These are phyloP conservation scores for Baorangia bicolor DNA, from an alignment of 768 basidiomycete species.

Conservation along the genomic window DNA sequence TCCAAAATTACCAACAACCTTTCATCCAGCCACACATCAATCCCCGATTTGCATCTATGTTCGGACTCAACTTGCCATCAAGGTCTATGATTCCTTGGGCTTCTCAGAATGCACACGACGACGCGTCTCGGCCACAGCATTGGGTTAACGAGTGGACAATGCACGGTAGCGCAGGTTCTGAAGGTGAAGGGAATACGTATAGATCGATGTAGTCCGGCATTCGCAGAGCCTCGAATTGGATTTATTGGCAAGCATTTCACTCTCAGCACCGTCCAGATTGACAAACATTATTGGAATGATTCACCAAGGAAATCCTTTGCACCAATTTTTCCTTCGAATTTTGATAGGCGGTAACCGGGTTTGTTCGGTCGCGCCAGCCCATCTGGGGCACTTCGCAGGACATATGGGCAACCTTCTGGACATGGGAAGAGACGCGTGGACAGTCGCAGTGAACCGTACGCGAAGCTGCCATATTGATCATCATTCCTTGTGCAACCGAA, in stretches of 20 bases:
- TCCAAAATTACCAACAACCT: slow-evolving; percentile 21
- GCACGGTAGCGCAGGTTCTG: slow-evolving; percentile 26
- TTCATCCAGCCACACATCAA: slow-evolving; percentile 83
- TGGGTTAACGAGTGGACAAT: slow-evolving; percentile 43
- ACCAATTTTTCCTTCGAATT: background rate
- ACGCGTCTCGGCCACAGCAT: slow-evolving; percentile 7
- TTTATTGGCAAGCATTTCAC: slow-evolving; percentile 15
- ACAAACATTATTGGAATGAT: background rate
- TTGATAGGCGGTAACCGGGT: background rate
- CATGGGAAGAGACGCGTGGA: background rate
- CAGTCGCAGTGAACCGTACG: background rate
- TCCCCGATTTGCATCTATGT: slow-evolving; percentile 69
- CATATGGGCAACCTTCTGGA: background rate
- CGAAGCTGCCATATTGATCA: background rate
- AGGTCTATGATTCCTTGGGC: slow-evolving; percentile 24
- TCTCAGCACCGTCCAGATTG: background rate
- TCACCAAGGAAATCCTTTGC: background rate
- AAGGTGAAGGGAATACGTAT: slow-evolving; percentile 27
- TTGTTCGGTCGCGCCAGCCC: background rate
- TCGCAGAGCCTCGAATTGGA: slow-evolving; percentile 13
- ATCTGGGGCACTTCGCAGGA: background rate
- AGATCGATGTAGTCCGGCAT: slow-evolving; percentile 25
- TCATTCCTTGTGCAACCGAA: background rate
- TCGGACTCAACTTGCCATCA: slow-evolving; percentile 47
- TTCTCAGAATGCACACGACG: slow-evolving; percentile 17